Evolutionary conservation across 345 rosid species (phyloP).

Genomic region (Laguncularia racemosa): DNA sequence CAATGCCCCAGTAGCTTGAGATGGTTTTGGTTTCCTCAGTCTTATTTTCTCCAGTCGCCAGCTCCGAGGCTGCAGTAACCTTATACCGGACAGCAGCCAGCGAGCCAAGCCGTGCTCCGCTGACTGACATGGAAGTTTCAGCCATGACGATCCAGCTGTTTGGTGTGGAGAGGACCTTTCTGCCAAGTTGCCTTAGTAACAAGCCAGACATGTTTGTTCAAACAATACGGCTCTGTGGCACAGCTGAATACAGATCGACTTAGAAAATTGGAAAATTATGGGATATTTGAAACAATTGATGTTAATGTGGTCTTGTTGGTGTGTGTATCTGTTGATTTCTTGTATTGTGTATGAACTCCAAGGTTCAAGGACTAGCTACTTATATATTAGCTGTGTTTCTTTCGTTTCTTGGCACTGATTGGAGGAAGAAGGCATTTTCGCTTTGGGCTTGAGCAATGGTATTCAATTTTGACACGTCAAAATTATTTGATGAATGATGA

Average conservation of each 20-base stretch:
- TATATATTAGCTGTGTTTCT: no score
- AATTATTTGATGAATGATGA: no score
- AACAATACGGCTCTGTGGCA: not conserved
- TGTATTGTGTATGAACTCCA: no score
- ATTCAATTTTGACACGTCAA: no score
- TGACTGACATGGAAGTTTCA: not conserved
- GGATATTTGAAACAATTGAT: no score
- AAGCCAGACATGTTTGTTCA: not conserved
- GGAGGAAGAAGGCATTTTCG: no score
- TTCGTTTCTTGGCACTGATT: no score
- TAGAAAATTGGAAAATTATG: no score
- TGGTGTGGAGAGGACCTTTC: not conserved
- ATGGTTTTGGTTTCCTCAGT: slow-evolving; percentile 9
- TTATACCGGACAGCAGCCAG: slow-evolving; percentile 2
- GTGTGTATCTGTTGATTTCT: no score
- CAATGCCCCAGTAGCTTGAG: slow-evolving; percentile 49
- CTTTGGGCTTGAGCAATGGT: no score
- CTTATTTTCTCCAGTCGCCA: not conserved
- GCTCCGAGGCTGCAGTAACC: slow-evolving; percentile 5
- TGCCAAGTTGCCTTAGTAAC: slow-evolving; percentile 6
- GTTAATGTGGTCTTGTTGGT: no score
- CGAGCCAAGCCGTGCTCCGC: not conserved
- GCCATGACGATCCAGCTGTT: not conserved
- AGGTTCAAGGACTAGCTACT: no score
- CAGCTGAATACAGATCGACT: not conserved